Conservation (phyloP, 805 yeast genomes). For the Lipomyces japonicus region DNA sequence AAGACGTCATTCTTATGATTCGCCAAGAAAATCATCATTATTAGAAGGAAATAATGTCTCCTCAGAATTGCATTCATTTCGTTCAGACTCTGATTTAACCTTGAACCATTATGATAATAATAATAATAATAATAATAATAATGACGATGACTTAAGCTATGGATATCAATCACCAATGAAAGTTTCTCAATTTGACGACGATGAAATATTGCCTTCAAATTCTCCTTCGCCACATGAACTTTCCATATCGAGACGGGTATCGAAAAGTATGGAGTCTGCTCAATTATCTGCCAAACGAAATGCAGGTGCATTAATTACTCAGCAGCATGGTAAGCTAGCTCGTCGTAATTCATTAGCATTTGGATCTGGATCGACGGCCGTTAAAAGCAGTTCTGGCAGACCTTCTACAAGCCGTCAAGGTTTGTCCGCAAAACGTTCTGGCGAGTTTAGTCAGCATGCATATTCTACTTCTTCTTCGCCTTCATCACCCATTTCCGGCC, state of each 20-base stretch:
- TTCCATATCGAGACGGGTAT: slow-evolving; percentile 17
- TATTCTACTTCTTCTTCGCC: neutral
- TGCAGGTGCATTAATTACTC: neutral
- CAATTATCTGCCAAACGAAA: slow-evolving; percentile 2
- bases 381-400: neutral
- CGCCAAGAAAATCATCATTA: too few species aligned
- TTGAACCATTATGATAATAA: neutral
- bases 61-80: too few species aligned
- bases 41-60: too few species aligned
- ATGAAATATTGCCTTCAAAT: slow-evolving; percentile 9
- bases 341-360: slow-evolving; percentile 12
- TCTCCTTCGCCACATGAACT: slow-evolving; percentile 10
- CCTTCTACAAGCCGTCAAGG: slow-evolving; percentile 1
- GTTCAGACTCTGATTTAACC: neutral
- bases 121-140: too few species aligned
- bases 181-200: slow-evolving; percentile 15
- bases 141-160: too few species aligned
- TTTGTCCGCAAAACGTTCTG: slow-evolving; percentile 1
- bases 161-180: slow-evolving; percentile 2
- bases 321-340: neutral
- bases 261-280: slow-evolving; percentile 13
- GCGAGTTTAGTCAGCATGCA: slow-evolving; percentile 1
- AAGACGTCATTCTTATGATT: too few species aligned
- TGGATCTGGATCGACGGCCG: neutral
- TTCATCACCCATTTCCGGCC: neutral